phyloP scores from a whole-genome alignment of 805 yeast species.

The Nakazawaea sp. region DNA sequence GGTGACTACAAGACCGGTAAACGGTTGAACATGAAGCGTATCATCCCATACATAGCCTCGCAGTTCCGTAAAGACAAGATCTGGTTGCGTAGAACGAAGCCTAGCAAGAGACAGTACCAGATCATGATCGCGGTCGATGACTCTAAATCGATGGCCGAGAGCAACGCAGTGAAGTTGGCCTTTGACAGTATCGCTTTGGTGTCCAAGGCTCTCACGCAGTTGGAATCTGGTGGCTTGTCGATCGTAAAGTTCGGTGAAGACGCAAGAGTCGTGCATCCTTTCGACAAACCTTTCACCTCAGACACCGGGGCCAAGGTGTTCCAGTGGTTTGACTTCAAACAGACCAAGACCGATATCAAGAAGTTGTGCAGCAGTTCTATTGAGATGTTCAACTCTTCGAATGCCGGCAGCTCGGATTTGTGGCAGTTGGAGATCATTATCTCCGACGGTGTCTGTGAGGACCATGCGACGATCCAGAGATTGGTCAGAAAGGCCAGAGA shows the following conservation, averaged over 20 bases:
- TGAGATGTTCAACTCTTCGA: slow-evolving; percentile 57
- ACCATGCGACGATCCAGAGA: slow-evolving; percentile 75
- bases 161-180: slow-evolving; percentile 83
- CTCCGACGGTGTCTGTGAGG: slow-evolving; percentile 97
- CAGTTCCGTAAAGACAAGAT: slow-evolving; percentile 96
- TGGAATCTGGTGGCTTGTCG: slow-evolving; percentile 91
- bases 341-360: slow-evolving; percentile 78
- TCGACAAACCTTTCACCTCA: slow-evolving; percentile 75
- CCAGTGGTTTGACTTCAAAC: slow-evolving; percentile 87
- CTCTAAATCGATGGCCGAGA: slow-evolving; percentile 95
- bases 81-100: slow-evolving; percentile 96
- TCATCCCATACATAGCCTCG: slow-evolving; percentile 95
- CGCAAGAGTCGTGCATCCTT: slow-evolving; percentile 81
- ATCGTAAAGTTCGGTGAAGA: slow-evolving; percentile 86
- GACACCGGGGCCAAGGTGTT: slow-evolving; percentile 81
- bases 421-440: slow-evolving; percentile 93
- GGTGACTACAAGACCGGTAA: slow-evolving; percentile 99
- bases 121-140: slow-evolving; percentile 97
- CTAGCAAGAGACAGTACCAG: slow-evolving; percentile 95
- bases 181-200: slow-evolving; percentile 92
- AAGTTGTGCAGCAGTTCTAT: slow-evolving; percentile 68
- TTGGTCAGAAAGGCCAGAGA: slow-evolving; percentile 90
- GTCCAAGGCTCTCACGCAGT: slow-evolving; percentile 85
- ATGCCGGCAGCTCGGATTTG: slow-evolving; percentile 46
- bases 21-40: slow-evolving; percentile 93